phyloP scores from a whole-genome alignment of 768 basidiomycete genomes.

The Amanita subjunquillea region DNA sequence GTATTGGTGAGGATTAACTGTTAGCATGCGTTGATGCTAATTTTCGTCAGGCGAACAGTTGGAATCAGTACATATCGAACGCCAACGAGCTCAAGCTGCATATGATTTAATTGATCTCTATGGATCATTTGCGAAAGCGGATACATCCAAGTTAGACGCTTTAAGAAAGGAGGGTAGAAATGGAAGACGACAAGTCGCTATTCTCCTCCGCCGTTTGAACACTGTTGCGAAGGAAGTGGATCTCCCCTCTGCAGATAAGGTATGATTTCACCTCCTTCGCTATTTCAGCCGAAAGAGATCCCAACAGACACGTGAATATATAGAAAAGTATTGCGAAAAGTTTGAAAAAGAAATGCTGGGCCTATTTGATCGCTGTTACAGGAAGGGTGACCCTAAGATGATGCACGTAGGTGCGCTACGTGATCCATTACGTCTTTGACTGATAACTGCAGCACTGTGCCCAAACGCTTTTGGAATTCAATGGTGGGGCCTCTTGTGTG shows the following conservation, averaged over 20 bases:
- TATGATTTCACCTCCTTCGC: slow-evolving; percentile 17
- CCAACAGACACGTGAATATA: slow-evolving; percentile 72
- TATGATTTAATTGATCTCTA: slow-evolving; percentile 91
- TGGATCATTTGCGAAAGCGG: slow-evolving; percentile 80
- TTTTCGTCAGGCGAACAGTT: slow-evolving; percentile 74
- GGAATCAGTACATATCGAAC: slow-evolving; percentile 86
- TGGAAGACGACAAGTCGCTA: slow-evolving; percentile 81
- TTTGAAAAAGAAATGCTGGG: slow-evolving; percentile 98
- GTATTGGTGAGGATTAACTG: slow-evolving; percentile 57
- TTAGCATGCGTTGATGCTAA: slow-evolving; percentile 2
- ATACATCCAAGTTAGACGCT: slow-evolving; percentile 63
- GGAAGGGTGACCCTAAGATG: slow-evolving; percentile 97
- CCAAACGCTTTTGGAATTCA: slow-evolving; percentile 93
- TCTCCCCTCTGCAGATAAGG: slow-evolving; percentile 72
- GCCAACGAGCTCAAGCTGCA: slow-evolving; percentile 89
- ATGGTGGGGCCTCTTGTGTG: slow-evolving; percentile 92
- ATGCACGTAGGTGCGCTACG: slow-evolving; percentile 68
- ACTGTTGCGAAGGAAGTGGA: slow-evolving; percentile 93
- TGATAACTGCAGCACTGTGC: slow-evolving; percentile 76
- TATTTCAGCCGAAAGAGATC: not conserved
- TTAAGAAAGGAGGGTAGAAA: slow-evolving; percentile 83
- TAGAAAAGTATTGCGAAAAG: slow-evolving; percentile 96
- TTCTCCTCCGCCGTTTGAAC: slow-evolving; percentile 75
- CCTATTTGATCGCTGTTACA: slow-evolving; percentile 91
- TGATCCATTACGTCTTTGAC: not conserved